Conservation (phyloP, 768 basidiomycete species). For the Brasilioporus rufonigricans region DNA sequence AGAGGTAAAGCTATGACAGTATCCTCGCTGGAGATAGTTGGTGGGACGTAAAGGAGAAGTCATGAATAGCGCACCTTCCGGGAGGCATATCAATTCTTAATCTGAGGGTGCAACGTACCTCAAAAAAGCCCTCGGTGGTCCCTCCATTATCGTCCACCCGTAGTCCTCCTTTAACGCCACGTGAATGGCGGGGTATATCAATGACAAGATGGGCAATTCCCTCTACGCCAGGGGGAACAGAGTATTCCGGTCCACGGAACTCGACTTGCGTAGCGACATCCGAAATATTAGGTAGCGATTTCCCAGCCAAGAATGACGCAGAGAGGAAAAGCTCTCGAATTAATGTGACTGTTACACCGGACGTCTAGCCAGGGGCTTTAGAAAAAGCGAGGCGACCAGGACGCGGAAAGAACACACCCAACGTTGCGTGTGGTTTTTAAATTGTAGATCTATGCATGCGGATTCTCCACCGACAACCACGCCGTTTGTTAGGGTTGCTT, state of each 20-base stretch:
- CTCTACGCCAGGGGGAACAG: conserved; percentile 68
- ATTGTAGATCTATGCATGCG: conserved; percentile 70
- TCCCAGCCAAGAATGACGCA: conserved; percentile 23
- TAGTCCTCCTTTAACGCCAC: conserved; percentile 61
- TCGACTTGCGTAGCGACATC: conserved; percentile 68
- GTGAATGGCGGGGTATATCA: conserved; percentile 67
- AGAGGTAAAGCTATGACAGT: conserved; percentile 63
- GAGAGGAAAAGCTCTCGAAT: conserved; percentile 60
- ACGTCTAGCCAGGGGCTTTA: conserved; percentile 48
- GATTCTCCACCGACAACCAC: conserved; percentile 65
- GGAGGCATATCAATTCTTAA: conserved; percentile 65
- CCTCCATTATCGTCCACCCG: conserved; percentile 50
- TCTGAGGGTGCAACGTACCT: conserved; percentile 60
- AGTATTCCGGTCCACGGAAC: conserved; percentile 74
- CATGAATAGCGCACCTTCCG: conserved; percentile 51
- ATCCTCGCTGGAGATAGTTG: conserved; percentile 55
- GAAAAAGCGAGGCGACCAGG: not conserved
- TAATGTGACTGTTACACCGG: conserved; percentile 60
- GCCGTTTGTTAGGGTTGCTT: conserved; percentile 62
- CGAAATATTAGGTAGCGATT: conserved; percentile 43
- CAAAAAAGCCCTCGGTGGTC: conserved; percentile 57
- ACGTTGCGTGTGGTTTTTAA: conserved; percentile 79
- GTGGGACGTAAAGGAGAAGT: conserved; percentile 7
- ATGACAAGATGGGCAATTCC: conserved; percentile 79
- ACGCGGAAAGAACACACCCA: conserved; percentile 48